These are phyloP conservation scores for Annulohypoxylon nitens DNA, from an alignment of 495 filamentous ascomycete species.

Conservation along the genomic window DNA sequence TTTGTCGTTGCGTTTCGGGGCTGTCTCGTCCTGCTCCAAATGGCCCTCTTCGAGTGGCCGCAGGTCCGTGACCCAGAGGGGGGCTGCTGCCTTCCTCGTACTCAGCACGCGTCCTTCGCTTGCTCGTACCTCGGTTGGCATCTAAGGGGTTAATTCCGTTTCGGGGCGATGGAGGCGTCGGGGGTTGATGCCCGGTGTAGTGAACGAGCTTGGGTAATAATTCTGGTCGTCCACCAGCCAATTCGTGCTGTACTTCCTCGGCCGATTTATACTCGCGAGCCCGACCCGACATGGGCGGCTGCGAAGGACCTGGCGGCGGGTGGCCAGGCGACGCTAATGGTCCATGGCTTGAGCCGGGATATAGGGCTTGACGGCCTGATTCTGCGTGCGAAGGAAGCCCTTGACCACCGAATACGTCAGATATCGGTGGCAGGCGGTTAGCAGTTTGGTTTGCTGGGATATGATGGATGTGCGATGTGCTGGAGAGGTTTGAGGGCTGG, in stretches of 20 bases:
- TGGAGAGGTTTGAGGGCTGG: constrained; percentile 86
- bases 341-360: constrained; percentile 75
- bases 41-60: constrained; percentile 71
- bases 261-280: constrained; percentile 93
- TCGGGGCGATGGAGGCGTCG: constrained; percentile 90
- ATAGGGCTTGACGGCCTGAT: constrained; percentile 40
- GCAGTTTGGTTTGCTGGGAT: constrained; percentile 88
- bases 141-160: constrained; percentile 53
- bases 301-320: constrained; percentile 56
- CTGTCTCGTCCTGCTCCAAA: constrained; percentile 84
- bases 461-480: constrained; percentile 92
- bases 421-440: constrained; percentile 93
- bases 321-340: constrained; percentile 84
- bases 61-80: constrained; percentile 73
- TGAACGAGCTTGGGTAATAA: constrained; percentile 93
- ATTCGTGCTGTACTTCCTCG: constrained; percentile 90
- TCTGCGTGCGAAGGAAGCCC: constrained; percentile 78
- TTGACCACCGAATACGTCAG: constrained; percentile 86
- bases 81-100: constrained; percentile 91
- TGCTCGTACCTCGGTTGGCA: constrained; percentile 65
- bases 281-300: constrained; percentile 64
- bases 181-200: constrained; percentile 90
- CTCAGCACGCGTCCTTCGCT: constrained; percentile 83
- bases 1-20: constrained; percentile 83
- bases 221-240: constrained; percentile 92